Conservation (phyloP, 2,329 filamentous ascomycete species). For the Venturia aucupariae region DNA sequence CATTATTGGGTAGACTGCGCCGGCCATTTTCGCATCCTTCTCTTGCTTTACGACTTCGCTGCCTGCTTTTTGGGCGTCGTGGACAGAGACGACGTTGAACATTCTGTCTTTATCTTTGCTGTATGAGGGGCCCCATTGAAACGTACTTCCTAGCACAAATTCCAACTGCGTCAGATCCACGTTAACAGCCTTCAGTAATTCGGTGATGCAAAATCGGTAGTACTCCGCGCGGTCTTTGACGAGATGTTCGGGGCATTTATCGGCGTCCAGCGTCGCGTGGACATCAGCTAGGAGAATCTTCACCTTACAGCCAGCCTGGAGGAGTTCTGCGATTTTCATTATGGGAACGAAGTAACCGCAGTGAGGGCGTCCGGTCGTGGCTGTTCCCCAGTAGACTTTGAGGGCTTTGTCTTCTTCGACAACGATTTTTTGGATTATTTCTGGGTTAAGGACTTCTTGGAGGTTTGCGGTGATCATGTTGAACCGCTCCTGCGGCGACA, state of each 20-base stretch:
- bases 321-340: constrained; percentile 82
- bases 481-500: not conserved
- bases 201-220: constrained; percentile 69
- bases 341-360: constrained; percentile 83
- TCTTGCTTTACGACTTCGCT: constrained; percentile 93
- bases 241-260: constrained; percentile 81
- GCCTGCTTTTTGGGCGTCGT: constrained; percentile 82
- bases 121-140: constrained; percentile 62
- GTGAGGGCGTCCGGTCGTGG: constrained; percentile 80
- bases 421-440: constrained; percentile 68
- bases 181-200: constrained; percentile 65
- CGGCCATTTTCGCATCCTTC: constrained; percentile 62
- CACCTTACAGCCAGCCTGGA: constrained; percentile 74
- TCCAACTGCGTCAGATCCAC: constrained; percentile 70
- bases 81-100: constrained; percentile 59
- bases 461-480: constrained; percentile 45
- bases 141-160: constrained; percentile 77
- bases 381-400: constrained; percentile 79
- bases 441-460: constrained; percentile 71
- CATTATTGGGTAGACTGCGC: constrained; percentile 75
- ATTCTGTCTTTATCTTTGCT: constrained; percentile 83
- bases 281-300: constrained; percentile 57
- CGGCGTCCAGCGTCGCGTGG: constrained; percentile 68
- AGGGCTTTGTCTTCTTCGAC: constrained; percentile 44
- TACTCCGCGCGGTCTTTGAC: constrained; percentile 74